Base-by-base conservation (phyloP, 441 rosid species). In the Jatropha podagrica region DNA sequence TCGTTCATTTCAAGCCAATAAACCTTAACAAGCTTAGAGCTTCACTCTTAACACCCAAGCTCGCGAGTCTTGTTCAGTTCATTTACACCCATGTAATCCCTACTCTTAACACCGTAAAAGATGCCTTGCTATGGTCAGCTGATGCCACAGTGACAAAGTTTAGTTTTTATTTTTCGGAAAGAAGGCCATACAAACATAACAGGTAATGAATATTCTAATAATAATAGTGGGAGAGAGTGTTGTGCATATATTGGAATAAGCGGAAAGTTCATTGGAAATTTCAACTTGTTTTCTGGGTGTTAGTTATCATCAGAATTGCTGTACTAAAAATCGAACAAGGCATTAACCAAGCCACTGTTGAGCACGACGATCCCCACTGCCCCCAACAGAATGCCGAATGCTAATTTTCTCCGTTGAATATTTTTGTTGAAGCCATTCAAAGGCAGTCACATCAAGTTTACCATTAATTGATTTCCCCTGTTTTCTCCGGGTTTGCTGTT, bases 381-480 rank as follows among this genome's bases (percentile, higher is more conserved):
- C 90, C 65, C 99, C 98, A 70, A 95, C 99, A 41, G 99, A 83
- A 74, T 75, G 88, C 56, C 98, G 85, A 64, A 95, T 90, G 81
- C 96, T 95, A 81, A 95, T 95, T 77, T 85, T 92, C 86, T 90
- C 98, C 5, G 77, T 81, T 40, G 98, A 78, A 75, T 95, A 93
- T 80, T 93, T 89, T 67, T 91, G 85, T 81, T 95, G 99, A 76
- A 93, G 97, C 86, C 83, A 83, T 80, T 93, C 95, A 51, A 95
- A 95, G 76, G 86, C 99, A 66, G 92, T 93, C 65, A 93, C 88
- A 63, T 95, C 99, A 40, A 95, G 98, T 77, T 95, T 90, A 74
- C 99, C 98, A 23, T 82, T 85, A 11, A 92, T 91, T 14, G 99
- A 88, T 80, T 93, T 95, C 78, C 99, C 98, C 78, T 95, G 99